phyloP scores from a whole-genome alignment of 2,329 filamentous ascomycete genomes.

The Juglanconis juglandina region DNA sequence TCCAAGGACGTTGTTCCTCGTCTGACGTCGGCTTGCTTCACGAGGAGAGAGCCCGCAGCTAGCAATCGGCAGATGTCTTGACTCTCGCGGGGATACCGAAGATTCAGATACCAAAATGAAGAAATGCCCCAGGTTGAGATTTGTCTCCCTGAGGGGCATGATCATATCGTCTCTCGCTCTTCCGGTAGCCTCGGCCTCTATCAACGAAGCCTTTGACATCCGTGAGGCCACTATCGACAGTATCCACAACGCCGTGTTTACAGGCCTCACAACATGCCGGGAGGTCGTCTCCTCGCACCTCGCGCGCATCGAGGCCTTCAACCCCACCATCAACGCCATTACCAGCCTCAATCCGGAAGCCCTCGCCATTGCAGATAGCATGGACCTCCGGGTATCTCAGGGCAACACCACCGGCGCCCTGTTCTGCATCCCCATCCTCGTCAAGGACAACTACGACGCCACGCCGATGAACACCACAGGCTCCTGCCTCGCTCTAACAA shows the following conservation, averaged over 20 bases:
- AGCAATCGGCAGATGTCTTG: too few relatives aligned
- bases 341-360: constrained; percentile 47
- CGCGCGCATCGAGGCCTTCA: constrained; percentile 53
- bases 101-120: background rate
- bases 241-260: constrained; percentile 53
- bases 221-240: constrained; percentile 56
- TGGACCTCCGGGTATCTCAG: constrained; percentile 43
- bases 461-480: constrained; percentile 55
- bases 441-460: constrained; percentile 65
- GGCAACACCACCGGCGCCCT: constrained; percentile 49
- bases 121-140: background rate
- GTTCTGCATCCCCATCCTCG: constrained; percentile 58
- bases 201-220: constrained; percentile 41
- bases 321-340: constrained; percentile 56
- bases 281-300: constrained; percentile 53
- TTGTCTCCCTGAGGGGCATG: background rate
- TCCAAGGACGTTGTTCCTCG: too few relatives aligned
- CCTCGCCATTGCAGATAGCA: constrained; percentile 41
- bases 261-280: constrained; percentile 50
- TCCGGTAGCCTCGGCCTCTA: background rate
- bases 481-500: constrained; percentile 46
- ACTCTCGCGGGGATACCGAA: too few relatives aligned
- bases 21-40: too few relatives aligned
- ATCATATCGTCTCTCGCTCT: background rate
- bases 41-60: too few relatives aligned